Evolutionary conservation across 2,329 filamentous ascomycete species (phyloP).

Genomic region (Epichloe bromicola): DNA sequence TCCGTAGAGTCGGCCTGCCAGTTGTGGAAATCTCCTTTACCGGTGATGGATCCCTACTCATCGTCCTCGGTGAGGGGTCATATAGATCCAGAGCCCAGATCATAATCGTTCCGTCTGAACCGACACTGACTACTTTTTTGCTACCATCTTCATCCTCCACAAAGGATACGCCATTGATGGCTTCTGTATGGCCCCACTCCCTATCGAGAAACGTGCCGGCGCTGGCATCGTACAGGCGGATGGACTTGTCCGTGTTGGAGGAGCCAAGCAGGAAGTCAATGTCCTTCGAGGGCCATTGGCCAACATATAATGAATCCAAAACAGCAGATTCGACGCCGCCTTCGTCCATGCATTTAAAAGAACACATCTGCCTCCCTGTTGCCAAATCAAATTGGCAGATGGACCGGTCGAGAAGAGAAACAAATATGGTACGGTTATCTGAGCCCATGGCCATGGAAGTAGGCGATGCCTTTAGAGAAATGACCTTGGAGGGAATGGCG

Average conservation of each 20-base stretch:
- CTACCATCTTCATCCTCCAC: slow-evolving; percentile 45
- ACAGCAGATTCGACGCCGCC: slow-evolving; percentile 71
- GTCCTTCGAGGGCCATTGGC: slow-evolving; percentile 38
- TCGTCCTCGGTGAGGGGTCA: slow-evolving; percentile 26
- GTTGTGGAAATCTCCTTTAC: slow-evolving; percentile 41
- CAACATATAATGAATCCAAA: slow-evolving; percentile 63
- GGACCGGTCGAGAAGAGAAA: slow-evolving; percentile 47
- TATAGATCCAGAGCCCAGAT: slow-evolving; percentile 52
- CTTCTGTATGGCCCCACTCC: slow-evolving; percentile 92
- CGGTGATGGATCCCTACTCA: slow-evolving; percentile 41
- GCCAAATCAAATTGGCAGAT: slow-evolving; percentile 49
- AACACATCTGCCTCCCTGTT: slow-evolving; percentile 55
- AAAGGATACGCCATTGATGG: slow-evolving; percentile 73
- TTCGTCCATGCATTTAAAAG: slow-evolving; percentile 74
- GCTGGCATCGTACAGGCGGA: slow-evolving; percentile 74
- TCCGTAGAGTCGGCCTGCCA: slow-evolving; percentile 61
- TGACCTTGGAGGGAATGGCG: slow-evolving; percentile 62
- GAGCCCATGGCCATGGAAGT: slow-evolving; percentile 65
- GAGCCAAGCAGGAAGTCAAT: slow-evolving; percentile 66
- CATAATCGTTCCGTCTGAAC: slow-evolving; percentile 73
- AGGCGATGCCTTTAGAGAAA: slow-evolving; percentile 76
- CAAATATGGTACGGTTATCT: slow-evolving; percentile 44
- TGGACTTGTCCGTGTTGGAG: slow-evolving; percentile 90
- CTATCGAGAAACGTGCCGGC: slow-evolving; percentile 67
- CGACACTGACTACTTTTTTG: slow-evolving; percentile 57